Conservation (phyloP, 805 yeast genomes). For the Ogataea trehalophila region DNA sequence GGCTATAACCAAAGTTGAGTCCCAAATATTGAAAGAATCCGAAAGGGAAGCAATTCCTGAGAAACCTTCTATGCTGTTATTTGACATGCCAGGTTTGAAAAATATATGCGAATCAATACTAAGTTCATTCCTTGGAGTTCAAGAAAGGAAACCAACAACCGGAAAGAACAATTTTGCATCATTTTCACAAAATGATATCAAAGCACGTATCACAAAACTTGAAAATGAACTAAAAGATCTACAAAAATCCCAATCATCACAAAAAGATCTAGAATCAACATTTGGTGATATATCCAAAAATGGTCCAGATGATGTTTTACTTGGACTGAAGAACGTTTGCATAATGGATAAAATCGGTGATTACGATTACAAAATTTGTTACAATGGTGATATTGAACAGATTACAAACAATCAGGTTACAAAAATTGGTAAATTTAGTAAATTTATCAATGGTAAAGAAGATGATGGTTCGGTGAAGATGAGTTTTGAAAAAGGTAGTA, state of each 20-base stretch:
- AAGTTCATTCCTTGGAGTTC: conserved; percentile 21
- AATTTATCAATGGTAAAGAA: conserved; percentile 5
- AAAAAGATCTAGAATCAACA: conserved; percentile 14
- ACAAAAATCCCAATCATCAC: neutral
- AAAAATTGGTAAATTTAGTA: conserved; percentile 44
- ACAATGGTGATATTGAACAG: conserved; percentile 55
- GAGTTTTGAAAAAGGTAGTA: conserved; percentile 56
- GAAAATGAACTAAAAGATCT: conserved; percentile 9
- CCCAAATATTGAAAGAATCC: neutral
- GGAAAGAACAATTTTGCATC: conserved; percentile 1
- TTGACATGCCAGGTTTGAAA: neutral
- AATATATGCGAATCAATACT: conserved; percentile 8
- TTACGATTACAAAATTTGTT: conserved; percentile 62
- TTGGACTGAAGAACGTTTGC: conserved; percentile 46
- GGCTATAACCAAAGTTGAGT: conserved; percentile 5
- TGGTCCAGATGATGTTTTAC: conserved; percentile 63
- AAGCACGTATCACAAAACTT: conserved; percentile 20
- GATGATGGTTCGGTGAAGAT: conserved; percentile 13
- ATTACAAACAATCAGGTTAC: conserved; percentile 40
- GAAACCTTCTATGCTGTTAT: too few species aligned
- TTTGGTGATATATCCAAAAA: conserved; percentile 17
- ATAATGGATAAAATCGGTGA: conserved; percentile 54
- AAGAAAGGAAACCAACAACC: neutral
- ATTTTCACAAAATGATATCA: conserved; percentile 5
- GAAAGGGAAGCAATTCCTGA: neutral